Base-by-base conservation (phyloP, 2,329 filamentous ascomycete species). In the Chalaropsis thielavioides region DNA sequence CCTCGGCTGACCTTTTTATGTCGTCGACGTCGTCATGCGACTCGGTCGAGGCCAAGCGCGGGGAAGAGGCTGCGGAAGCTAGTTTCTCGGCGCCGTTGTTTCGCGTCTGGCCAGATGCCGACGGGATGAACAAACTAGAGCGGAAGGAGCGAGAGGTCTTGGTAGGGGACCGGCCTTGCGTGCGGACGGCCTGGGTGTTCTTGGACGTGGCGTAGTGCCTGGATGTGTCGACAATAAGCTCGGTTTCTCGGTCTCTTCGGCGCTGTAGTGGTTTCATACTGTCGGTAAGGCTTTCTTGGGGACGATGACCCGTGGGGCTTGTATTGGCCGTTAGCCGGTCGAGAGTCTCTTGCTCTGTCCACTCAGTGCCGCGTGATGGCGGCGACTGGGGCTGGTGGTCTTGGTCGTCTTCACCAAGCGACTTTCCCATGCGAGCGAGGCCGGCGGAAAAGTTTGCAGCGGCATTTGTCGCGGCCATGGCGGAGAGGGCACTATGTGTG, bases 61-160 rank as follows among this genome's bases (percentile, higher is more conserved):
- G 51, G 13, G 64, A 64, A 11, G 89, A 91, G 40, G 86, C 85
- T 63, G 83, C 83, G 0, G 91, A 96, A 5, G 88, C 86, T n/a
- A 96, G 79, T 73, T 92, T 92, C 73, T 94, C 89, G 65, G 89
- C 88, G 19, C 87, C 86, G 62, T 80, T 81, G 67, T 82, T 82
- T 66, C 84, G 78, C 70, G 82, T 79, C 61, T 71, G 80, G 73
- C 71, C 79, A 73, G 74, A 74, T 10, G 54, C 54, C 19, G 61
- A 75, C 67, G 84, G 78, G 70, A 90, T 73, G 73, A 89, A 80
- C 71, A 95, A 90, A 70, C 81, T 88, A 10, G 88, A 90, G 63
- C 86, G 81, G 72, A 92, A 90, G 1, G 90, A 92, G 38, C 84
- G 81, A 4, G 89, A 85, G 0, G 89, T 90, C 73, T 85, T 88